Percentiles rank a stretch among this genome's conserved stretches.
Conservation (phyloP, 148 eudicot genomes). For the Nyssa sinensis region DNA sequence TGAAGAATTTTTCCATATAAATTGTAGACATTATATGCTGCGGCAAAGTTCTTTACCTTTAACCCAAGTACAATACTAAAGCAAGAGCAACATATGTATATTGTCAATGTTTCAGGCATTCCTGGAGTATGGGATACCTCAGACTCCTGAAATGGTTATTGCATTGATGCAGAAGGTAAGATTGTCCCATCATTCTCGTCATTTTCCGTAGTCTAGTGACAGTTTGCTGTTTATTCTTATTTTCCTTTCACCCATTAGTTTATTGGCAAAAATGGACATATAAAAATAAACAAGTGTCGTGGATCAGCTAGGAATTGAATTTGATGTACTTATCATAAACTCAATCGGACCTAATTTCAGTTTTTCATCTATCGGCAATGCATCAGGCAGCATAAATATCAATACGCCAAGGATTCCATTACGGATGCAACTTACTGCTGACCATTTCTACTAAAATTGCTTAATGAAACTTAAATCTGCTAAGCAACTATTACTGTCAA, state of each 20-base stretch:
- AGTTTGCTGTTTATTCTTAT: not conserved
- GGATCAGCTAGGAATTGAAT: not conserved
- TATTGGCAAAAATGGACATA: not conserved
- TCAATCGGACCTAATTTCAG: not conserved
- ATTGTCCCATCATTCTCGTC: not conserved
- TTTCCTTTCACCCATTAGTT: not conserved
- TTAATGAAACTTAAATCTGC: not conserved
- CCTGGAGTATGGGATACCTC: slow-evolving; percentile 86
- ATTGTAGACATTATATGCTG: not conserved
- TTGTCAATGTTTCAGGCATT: slow-evolving; percentile 55
- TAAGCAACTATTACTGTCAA: not conserved
- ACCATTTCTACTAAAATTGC: not conserved
- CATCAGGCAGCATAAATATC: not conserved
- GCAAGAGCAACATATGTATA: slow-evolving; percentile 1
- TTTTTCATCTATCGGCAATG: not conserved
- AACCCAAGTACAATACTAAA: not conserved
- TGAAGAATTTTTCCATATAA: not conserved
- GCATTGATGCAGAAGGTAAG: slow-evolving; percentile 75
- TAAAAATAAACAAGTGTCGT: not conserved
- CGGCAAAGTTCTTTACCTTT: not conserved
- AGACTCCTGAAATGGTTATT: slow-evolving; percentile 67
- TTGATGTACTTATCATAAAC: not conserved
- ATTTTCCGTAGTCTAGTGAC: not conserved
- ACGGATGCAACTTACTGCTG: not conserved
- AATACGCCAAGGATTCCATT: not conserved